These are phyloP conservation scores for Talaromyces trachyspermus DNA, from an alignment of 495 filamentous ascomycete species.

Conservation along the genomic window DNA sequence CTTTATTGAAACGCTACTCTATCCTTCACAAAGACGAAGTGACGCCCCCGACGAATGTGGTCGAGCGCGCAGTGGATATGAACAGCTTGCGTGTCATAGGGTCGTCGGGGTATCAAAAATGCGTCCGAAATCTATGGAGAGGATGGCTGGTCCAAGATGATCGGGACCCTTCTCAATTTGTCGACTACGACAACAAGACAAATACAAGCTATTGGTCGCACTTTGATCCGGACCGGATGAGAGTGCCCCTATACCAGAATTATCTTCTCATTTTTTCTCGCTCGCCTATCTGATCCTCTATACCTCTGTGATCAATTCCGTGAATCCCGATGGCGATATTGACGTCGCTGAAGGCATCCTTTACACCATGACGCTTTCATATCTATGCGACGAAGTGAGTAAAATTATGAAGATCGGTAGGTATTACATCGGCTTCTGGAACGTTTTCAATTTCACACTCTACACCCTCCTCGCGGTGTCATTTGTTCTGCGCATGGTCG, in stretches of 20 bases:
- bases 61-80: slow-evolving; percentile 88
- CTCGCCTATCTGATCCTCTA: slow-evolving; percentile 77
- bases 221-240: slow-evolving; percentile 89
- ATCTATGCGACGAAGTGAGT: slow-evolving; percentile 74
- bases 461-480: slow-evolving; percentile 71
- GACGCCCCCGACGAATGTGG: slow-evolving; percentile 70
- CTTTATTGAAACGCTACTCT: slow-evolving; percentile 88
- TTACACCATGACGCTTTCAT: slow-evolving; percentile 89
- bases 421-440: slow-evolving; percentile 91
- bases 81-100: slow-evolving; percentile 84
- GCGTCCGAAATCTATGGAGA: slow-evolving; percentile 83
- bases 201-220: slow-evolving; percentile 70
- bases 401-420: slow-evolving; percentile 92
- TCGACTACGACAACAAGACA: slow-evolving; percentile 70
- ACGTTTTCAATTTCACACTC: slow-evolving; percentile 78
- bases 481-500: slow-evolving; percentile 70
- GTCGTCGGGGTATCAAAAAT: slow-evolving; percentile 91
- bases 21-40: slow-evolving; percentile 64
- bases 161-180: slow-evolving; percentile 75
- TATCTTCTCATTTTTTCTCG: slow-evolving; percentile 77
- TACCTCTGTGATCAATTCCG: slow-evolving; percentile 84
- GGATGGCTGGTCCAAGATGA: slow-evolving; percentile 97
- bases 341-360: slow-evolving; percentile 80
- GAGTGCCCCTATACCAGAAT: slow-evolving; percentile 89
- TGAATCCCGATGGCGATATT: slow-evolving; percentile 71